Percentiles rank a stretch among this genome's conserved stretches.
Conservation (phyloP, 305 asterid species). For the Fraxinus velutina region DNA sequence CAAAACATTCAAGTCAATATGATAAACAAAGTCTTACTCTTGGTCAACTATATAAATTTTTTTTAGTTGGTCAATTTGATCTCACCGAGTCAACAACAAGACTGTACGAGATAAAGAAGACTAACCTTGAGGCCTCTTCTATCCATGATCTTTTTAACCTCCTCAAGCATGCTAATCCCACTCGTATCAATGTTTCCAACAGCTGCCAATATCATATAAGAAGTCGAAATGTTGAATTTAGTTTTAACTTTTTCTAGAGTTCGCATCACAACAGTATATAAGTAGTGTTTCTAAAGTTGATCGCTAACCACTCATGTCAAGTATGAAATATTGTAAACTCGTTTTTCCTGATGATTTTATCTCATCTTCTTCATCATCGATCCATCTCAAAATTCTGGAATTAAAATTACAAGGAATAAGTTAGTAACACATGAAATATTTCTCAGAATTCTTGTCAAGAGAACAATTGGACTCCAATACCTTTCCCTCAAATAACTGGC, state of each 20-base stretch:
- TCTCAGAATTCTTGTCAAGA: not conserved
- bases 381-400: conserved; percentile 57
- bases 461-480: conserved; percentile 23
- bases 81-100: too few species aligned
- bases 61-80: not conserved
- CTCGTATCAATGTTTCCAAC: conserved; percentile 93
- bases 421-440: too few species aligned
- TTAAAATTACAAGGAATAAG: not conserved
- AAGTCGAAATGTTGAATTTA: not conserved
- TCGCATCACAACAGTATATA: too few species aligned
- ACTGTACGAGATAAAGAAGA: not conserved
- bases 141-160: conserved; percentile 63
- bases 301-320: conserved; percentile 74
- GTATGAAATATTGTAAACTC: conserved; percentile 54
- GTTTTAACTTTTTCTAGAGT: too few species aligned
- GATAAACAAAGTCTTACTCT: too few species aligned
- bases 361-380: too few species aligned
- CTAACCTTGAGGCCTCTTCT: conserved; percentile 71
- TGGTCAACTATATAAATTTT: not conserved
- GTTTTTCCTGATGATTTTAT: conserved; percentile 23
- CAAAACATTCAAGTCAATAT: not conserved
- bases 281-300: not conserved
- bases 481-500: conserved; percentile 84
- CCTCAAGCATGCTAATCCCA: conserved; percentile 86
- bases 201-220: conserved; percentile 39